A percentile compares a stretch with the other conserved stretches of the same genome.
Conservation (phyloP, 2,329 filamentous ascomycete genomes). For the Fonsecaea monophora region DNA sequence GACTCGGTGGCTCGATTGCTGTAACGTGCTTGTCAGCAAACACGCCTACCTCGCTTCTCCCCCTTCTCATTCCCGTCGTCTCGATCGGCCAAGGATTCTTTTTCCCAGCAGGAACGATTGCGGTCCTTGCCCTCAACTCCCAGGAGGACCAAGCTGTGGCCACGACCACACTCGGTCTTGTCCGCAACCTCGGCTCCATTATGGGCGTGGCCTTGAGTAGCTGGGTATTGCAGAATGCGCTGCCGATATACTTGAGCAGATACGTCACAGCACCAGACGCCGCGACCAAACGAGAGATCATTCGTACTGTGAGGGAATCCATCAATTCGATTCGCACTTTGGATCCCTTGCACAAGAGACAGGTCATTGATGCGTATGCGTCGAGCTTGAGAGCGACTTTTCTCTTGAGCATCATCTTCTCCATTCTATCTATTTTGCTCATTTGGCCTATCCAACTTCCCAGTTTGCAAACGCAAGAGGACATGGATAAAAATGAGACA, state of each 20-base stretch:
- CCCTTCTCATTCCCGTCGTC: conserved; percentile 49
- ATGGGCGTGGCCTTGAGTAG: conserved; percentile 38
- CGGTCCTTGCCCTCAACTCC: conserved; percentile 51
- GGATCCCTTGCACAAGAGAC: conserved; percentile 31
- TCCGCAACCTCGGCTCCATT: conserved; percentile 35
- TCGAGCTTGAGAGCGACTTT: conserved; percentile 36
- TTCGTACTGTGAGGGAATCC: conserved; percentile 33
- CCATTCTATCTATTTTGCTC: conserved; percentile 24
- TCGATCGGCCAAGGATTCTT: conserved; percentile 52
- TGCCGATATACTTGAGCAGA: conserved; percentile 34
- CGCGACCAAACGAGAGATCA: conserved; percentile 34
- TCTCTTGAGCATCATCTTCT: conserved; percentile 24
- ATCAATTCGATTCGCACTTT: conserved; percentile 32
- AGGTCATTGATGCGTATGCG: conserved; percentile 39
- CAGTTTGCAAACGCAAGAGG: conserved; percentile 27
- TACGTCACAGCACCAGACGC: conserved; percentile 23
- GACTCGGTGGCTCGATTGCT: conserved; percentile 47
- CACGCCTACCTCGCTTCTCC: conserved; percentile 51
- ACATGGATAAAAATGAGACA: conserved; percentile 19
- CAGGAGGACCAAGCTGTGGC: conserved; percentile 56
- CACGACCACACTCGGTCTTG: conserved; percentile 37
- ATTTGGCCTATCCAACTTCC: conserved; percentile 35
- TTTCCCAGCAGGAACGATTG: conserved; percentile 52
- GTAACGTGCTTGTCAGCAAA: conserved; percentile 47
- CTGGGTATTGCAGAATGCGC: conserved; percentile 38